Evolutionary conservation across 1,139 yeast genomes (phyloP), one percentile per base, ranked within the genome.

Genomic region (Debaryomycetaceae sp.): DNA sequence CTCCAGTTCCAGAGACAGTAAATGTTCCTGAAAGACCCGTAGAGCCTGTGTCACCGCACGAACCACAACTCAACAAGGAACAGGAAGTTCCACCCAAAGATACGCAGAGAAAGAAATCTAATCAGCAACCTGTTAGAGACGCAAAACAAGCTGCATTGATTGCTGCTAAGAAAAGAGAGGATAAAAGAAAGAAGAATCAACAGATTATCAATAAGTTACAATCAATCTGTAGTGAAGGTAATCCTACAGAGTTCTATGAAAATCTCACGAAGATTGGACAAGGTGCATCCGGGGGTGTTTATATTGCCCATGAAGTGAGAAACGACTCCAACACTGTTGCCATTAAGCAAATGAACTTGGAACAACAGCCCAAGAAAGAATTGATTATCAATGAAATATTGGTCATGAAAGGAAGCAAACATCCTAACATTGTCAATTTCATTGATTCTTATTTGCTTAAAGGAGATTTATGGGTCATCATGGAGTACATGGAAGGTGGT

Each of bases 281-380:
- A 66, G 98, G 98, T 56, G 98, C 98, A 0, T 83, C 95, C 31
- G 98, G 98, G 43, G 98, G 98, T 39, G 98, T 92, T 36, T 92
- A 83, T 58, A 87, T 95, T 31, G 98, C 98, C 0, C 82, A 83
- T 55, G 89, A 85, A 51, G 53, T 51, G 7, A 63, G 64, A 22
- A 77, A 78, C 16, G 73, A 77, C 8, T 73, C 79, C 41, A 70
- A 70, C 31, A 73, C 84, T 35, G 98, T 92, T 35, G 98, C 98
- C 2, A 87, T 92, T 50, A 92, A 92, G 62, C 96, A 91, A 67
- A 92, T 92, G 91, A 92, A 89, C 53, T 67, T 92, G 46, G 88
- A 87, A 49, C 85, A 82, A 51, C 98, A 92, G 63, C 98, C 98
- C 2, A 86, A 95, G 70, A 92, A 91, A 60, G 98, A 94, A 58